Evolutionary conservation across 208 protist genomes (phyloP), one percentile per base, ranked within the genome.

Genomic region (Trypanosoma vivax): DNA sequence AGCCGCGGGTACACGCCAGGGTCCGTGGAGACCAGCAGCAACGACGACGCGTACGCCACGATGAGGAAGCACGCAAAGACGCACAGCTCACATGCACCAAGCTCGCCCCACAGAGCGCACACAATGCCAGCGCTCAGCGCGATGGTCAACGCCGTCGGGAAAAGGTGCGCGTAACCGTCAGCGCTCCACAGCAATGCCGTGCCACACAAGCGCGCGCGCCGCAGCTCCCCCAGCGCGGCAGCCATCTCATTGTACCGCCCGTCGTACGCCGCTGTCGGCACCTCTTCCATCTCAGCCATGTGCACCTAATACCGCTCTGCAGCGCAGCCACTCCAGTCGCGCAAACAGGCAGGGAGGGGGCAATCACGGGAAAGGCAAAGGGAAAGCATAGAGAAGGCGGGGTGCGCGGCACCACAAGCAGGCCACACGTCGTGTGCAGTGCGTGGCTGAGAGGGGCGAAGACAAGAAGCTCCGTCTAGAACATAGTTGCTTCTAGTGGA

Each of bases 1-100:
- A 88, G 71, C 18, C 74, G 56, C 1, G 83, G 79, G 43, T 82
- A 79, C 25, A 88, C 73, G 11, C 72, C 77, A 1, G 79, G 79
- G 47, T 79, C 79, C 0, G 69, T 77, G 50, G 54, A 69, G 38
- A 55, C 70, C 13, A 86, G 69, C 28, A 83, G 45, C 25, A 80
- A 77, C 13, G 75, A 78, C 7, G 61, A 65, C 19, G 53, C 28
- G 50, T 82, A 80, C 3, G 72, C 79, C 2, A 53, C 54, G 27
- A 62, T 28, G 13, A 87, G 52, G 19, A 92, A 49, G 3, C 38
- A 37, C 3, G 55, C 29, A 23, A 73, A 60, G 39, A 77, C 48
- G 24, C 60, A 52, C 13, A 79, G 68, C 61, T 86, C 74, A 19
- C 52, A 23, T 42, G 51, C 61, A 5, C 64, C 57, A 13, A 80